phyloP scores from a whole-genome alignment of 345 rosid species.

The Eutrema yunnanense region DNA sequence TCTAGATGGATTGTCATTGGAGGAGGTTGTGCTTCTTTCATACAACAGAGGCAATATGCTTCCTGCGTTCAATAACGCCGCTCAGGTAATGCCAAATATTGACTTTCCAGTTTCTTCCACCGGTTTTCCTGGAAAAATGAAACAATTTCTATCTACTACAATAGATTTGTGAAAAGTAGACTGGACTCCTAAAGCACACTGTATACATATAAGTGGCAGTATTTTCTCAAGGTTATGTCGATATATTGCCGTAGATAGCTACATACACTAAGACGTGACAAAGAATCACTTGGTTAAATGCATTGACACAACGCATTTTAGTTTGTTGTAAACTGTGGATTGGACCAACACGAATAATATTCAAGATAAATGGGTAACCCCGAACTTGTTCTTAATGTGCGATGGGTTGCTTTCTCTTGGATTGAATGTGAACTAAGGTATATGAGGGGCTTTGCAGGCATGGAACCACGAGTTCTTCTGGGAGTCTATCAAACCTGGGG shows the following conservation, averaged over 20 bases:
- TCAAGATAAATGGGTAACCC: not conserved
- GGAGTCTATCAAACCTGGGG: constrained; percentile 90
- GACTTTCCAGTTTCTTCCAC: not conserved
- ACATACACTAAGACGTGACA: not conserved
- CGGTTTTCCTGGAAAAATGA: not conserved
- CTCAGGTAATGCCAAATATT: constrained; percentile 49
- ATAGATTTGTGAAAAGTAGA: not conserved
- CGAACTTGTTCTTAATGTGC: not conserved
- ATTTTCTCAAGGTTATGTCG: not conserved
- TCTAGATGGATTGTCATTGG: constrained; percentile 53
- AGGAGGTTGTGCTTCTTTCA: constrained; percentile 47
- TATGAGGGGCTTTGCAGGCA: constrained; percentile 41
- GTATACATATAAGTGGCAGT: not conserved
- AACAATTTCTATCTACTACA: not conserved
- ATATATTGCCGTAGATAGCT: not conserved
- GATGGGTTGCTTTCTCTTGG: not conserved
- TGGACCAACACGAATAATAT: not conserved
- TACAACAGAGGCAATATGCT: constrained; percentile 76
- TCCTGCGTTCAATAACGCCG: constrained; percentile 90
- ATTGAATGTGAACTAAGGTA: not conserved
- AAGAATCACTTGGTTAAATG: not conserved
- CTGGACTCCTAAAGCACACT: not conserved
- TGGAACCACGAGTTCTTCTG: constrained; percentile 97
- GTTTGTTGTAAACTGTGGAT: not conserved
- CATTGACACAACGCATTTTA: not conserved